phyloP scores from a whole-genome alignment of 106 monocot genomes.

The Dendrobium nobile region DNA sequence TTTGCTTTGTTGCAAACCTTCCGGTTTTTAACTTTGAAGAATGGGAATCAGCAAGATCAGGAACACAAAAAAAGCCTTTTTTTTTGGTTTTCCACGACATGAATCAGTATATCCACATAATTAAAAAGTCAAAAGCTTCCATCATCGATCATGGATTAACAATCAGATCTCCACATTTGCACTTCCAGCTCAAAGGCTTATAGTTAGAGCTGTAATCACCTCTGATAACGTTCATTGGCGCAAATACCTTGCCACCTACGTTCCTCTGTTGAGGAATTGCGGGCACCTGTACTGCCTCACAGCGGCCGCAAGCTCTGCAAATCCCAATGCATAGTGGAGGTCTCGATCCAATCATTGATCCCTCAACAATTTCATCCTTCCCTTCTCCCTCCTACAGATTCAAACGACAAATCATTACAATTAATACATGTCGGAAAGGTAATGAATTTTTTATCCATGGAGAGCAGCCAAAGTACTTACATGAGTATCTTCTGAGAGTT shows the following conservation, averaged over 20 bases:
- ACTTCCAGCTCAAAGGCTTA: slow-evolving; percentile 22
- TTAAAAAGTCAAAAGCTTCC: no score
- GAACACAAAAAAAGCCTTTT: no score
- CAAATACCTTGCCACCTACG: neutral
- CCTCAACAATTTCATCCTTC: neutral
- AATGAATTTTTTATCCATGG: neutral
- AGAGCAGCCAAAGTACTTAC: neutral
- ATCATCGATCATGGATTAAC: slow-evolving; percentile 13
- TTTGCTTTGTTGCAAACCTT: no score
- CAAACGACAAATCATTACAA: neutral
- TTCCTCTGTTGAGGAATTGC: slow-evolving; percentile 4
- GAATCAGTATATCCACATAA: no score
- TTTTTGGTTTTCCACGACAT: no score
- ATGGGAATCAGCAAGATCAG: no score
- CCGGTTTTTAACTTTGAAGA: no score
- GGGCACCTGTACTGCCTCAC: slow-evolving; percentile 24
- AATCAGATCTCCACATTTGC: slow-evolving; percentile 23
- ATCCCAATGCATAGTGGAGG: slow-evolving; percentile 14
- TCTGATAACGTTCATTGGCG: neutral
- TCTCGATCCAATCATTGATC: slow-evolving; percentile 22
- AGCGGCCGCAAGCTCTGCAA: slow-evolving; percentile 18
- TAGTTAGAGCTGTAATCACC: slow-evolving; percentile 25
- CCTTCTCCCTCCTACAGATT: slow-evolving; percentile 2
- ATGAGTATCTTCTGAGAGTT: no score
- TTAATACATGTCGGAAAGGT: no score